A percentile compares a stretch with the other conserved stretches of the same genome.
These are phyloP conservation scores for Emergomyces orientalis DNA, from an alignment of 2,329 filamentous ascomycete species.

Conservation along the genomic window DNA sequence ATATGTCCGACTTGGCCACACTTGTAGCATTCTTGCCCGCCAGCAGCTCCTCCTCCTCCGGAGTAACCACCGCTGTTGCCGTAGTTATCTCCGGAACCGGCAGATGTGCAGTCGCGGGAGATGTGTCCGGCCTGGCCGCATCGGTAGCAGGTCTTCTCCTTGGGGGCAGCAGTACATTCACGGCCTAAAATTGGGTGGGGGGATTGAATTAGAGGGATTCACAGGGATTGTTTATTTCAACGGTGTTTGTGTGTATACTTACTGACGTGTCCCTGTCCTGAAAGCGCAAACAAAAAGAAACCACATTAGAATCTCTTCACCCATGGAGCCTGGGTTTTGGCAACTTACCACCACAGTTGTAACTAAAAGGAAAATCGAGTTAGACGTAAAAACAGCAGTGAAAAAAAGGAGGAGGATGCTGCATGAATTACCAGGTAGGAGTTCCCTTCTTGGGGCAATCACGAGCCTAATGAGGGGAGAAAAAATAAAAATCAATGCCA, in stretches of 20 bases:
- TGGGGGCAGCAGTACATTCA: conserved; percentile 80
- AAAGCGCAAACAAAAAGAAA: conserved; percentile 16
- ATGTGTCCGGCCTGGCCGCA: conserved; percentile 76
- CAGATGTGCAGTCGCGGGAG: conserved; percentile 62
- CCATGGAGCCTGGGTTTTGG: conserved; percentile 7
- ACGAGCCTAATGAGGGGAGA: conserved; percentile 52
- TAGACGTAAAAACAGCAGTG: not conserved
- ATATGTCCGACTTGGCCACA: conserved; percentile 96
- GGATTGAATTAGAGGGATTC: conserved; percentile 3
- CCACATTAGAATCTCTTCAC: conserved; percentile 9
- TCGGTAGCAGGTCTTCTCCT: conserved; percentile 64
- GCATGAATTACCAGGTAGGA: conserved; percentile 61
- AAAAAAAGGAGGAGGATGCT: not conserved
- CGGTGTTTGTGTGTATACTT: conserved; percentile 30
- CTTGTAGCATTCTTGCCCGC: conserved; percentile 84
- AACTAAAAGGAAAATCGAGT: conserved; percentile 44
- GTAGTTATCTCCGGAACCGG: conserved; percentile 38
- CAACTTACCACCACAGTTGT: conserved; percentile 67
- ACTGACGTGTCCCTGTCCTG: conserved; percentile 68
- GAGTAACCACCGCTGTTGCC: conserved; percentile 39
- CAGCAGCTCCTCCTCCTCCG: conserved; percentile 21
- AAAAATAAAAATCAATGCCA: conserved; percentile 16
- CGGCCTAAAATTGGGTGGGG: conserved; percentile 48
- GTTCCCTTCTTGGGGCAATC: conserved; percentile 79
- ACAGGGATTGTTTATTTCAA: not conserved